Conservation (phyloP, 2,329 filamentous ascomycete species). For the Sporothrix inflata region DNA sequence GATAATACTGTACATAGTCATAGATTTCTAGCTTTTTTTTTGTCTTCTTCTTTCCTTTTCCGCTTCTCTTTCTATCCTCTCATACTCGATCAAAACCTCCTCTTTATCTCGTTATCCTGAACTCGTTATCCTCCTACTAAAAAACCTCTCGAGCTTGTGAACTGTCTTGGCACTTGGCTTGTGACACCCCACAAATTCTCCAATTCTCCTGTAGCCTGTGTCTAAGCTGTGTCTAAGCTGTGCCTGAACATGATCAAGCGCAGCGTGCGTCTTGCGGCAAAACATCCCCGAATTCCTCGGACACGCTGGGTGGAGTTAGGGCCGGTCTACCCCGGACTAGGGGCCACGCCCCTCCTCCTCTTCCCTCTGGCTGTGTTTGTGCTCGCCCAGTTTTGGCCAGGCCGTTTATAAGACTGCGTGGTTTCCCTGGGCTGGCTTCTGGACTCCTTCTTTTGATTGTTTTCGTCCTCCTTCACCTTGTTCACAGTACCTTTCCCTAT, state of each 20-base stretch:
- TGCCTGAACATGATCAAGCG: conserved; percentile 16
- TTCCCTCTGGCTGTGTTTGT: background rate
- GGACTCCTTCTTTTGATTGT: background rate
- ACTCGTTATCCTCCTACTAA: background rate
- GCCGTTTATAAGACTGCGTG: background rate
- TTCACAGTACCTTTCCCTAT: background rate
- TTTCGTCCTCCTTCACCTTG: background rate
- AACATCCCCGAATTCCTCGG: conserved; percentile 19
- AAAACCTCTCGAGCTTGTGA: background rate
- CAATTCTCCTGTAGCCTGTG: background rate
- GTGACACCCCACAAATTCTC: conserved; percentile 17
- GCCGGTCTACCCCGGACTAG: conserved; percentile 14
- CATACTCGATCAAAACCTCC: background rate
- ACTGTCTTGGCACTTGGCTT: background rate
- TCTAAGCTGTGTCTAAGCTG: background rate
- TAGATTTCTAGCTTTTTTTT: conserved; percentile 22
- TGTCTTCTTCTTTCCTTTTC: background rate
- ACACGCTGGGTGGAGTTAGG: background rate
- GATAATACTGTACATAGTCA: conserved; percentile 21
- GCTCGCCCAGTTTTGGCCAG: background rate
- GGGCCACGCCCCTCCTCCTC: background rate
- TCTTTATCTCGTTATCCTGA: background rate
- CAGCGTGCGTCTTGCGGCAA: conserved; percentile 6
- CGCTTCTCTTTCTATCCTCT: background rate
- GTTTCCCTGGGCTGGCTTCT: background rate